Evolutionary conservation across 495 filamentous ascomycete genomes (phyloP), one percentile per base, ranked within the genome.

Genomic region (Daldinia childiae): DNA sequence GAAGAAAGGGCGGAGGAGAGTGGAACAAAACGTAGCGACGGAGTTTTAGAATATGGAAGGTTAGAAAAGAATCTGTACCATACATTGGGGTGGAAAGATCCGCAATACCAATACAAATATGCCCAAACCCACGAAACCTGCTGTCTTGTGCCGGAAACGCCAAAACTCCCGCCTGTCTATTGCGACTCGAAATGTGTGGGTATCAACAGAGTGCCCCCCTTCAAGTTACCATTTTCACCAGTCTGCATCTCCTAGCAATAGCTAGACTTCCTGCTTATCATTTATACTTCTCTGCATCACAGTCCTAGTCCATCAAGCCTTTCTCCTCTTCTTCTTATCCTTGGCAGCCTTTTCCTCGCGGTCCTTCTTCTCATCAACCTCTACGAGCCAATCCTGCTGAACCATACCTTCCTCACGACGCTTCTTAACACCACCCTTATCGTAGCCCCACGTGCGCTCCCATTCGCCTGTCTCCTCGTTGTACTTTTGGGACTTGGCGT

Each of bases 371-470:
- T 90, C 88, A 75, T 93, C 89, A 30, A 98, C 89, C 87, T 98
- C 96, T 29, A 98, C 93, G 74, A 97, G 83, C 90, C 94, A 95
- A 71, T 93, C 87, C 52, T 85, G 80, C 72, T 93, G 91, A 2
- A 74, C 76, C 36, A 62, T 61, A n/a, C 74, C 76, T 39, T 80
- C 79, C 62, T 82, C 76, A 64, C 81, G 75, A 0, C 85, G 88
- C 14, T 87, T 88, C 86, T 94, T 93, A 79, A 95, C 95, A 79
- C 90, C 91, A 54, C 94, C 96, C 83, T 94, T 93, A 76, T 81
- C 79, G 82, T 96, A 97, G 1, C 95, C 95, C 93, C 94, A 99
- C 80, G 90, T 90, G 51, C 92, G 91, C 63, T 94, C 92, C 91
- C 92, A 98, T 77, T 96, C 92, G 54, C 91, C 91, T 27, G 85